Conservation (phyloP, 768 basidiomycete species). For the Pleurotus sapidus region DNA sequence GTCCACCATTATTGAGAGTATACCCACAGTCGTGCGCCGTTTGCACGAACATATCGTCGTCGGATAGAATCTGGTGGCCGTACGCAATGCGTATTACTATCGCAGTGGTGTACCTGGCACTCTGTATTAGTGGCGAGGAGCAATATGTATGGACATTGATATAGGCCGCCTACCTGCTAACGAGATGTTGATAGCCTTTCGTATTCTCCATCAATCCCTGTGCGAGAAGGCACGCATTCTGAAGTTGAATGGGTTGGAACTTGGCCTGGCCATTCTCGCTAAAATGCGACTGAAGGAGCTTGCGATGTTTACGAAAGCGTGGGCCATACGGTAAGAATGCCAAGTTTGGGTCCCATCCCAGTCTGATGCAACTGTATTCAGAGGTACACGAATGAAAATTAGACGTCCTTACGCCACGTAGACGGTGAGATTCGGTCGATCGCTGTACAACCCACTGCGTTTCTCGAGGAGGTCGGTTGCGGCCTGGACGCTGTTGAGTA, state of each 20-base stretch:
- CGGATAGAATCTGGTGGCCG: slow-evolving; percentile 12
- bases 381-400: background rate
- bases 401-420: slow-evolving; percentile 9
- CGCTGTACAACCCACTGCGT: slow-evolving; percentile 25
- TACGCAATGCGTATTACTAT: slow-evolving; percentile 15
- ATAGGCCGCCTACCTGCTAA: too few species aligned
- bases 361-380: background rate
- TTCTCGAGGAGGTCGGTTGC: slow-evolving; percentile 30
- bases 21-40: slow-evolving; percentile 6
- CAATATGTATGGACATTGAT: background rate
- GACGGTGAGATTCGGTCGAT: slow-evolving; percentile 17
- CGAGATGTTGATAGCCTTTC: background rate
- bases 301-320: slow-evolving; percentile 7
- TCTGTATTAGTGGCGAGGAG: background rate
- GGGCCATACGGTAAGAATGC: slow-evolving; percentile 4
- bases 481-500: slow-evolving; percentile 24
- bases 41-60: slow-evolving; percentile 14
- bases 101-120: slow-evolving; percentile 13
- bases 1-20: slow-evolving; percentile 2
- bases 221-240: background rate
- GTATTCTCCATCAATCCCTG: background rate
- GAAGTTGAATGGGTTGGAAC: background rate
- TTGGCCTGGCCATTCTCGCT: background rate
- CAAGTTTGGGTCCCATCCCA: background rate
- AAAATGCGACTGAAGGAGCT: background rate